These are phyloP conservation scores for Larix kaempferi DNA, from an alignment of 75 land plant species.

Conservation along the genomic window DNA sequence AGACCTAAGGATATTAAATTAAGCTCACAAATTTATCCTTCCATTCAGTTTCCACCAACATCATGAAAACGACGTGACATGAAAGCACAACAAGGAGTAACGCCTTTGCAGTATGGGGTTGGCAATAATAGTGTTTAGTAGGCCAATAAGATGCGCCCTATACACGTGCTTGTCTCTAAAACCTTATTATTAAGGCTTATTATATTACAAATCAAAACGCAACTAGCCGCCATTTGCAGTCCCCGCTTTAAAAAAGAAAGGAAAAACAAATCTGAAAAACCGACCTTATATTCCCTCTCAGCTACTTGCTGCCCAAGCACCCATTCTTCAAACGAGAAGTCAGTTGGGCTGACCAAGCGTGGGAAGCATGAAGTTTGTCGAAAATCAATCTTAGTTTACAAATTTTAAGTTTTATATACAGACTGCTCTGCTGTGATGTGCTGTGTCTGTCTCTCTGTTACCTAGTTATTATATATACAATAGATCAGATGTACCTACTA, in stretches of 20 bases:
- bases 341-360: background rate
- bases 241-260: too few species aligned
- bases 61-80: conserved; percentile 4
- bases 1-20: too few species aligned
- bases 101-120: background rate
- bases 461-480: too few species aligned
- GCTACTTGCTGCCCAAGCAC: background rate
- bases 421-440: background rate
- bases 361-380: background rate
- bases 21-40: too few species aligned
- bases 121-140: background rate
- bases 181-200: background rate
- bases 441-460: too few species aligned
- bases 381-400: background rate
- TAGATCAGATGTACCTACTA: background rate
- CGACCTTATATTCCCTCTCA: background rate
- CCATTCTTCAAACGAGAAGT: background rate
- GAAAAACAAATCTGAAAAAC: background rate
- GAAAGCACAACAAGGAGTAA: background rate
- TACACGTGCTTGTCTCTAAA: background rate
- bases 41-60: background rate
- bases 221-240: conserved; percentile 1
- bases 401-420: background rate
- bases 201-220: background rate
- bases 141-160: background rate